A percentile compares a stretch with the other conserved stretches of the same genome.
These are phyloP conservation scores for Tylopilus felleus DNA, from an alignment of 768 basidiomycete genomes.

Conservation along the genomic window DNA sequence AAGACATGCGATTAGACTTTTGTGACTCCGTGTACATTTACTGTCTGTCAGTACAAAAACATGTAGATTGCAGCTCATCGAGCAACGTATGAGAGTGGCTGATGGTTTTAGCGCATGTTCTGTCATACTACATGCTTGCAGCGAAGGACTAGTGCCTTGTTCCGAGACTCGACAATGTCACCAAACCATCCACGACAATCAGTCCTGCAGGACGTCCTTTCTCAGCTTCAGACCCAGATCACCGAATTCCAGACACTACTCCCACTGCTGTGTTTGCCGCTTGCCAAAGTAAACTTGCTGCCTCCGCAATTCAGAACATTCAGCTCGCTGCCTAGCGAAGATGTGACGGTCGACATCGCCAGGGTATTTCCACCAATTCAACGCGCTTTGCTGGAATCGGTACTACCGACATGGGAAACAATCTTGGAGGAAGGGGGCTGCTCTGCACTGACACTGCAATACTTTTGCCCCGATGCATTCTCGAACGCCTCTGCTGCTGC, in stretches of 20 bases:
- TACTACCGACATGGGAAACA: slow-evolving; percentile 68
- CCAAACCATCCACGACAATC: slow-evolving; percentile 1
- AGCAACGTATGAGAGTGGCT: too few species aligned
- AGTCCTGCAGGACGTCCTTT: slow-evolving; percentile 36
- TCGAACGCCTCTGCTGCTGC: slow-evolving; percentile 48
- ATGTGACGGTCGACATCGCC: slow-evolving; percentile 19
- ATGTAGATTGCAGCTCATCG: too few species aligned
- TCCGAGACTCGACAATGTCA: slow-evolving; percentile 17
- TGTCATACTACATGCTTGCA: too few species aligned
- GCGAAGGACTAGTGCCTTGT: too few species aligned
- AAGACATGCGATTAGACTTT: slow-evolving; percentile 4
- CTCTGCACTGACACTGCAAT: slow-evolving; percentile 52
- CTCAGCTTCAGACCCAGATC: slow-evolving; percentile 45
- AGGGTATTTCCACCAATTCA: slow-evolving; percentile 58
- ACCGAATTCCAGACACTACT: slow-evolving; percentile 51
- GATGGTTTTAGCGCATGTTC: too few species aligned
- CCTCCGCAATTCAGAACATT: slow-evolving; percentile 52
- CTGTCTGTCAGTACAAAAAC: too few species aligned
- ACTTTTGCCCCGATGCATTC: slow-evolving; percentile 69
- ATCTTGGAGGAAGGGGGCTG: slow-evolving; percentile 48
- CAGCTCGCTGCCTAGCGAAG: slow-evolving; percentile 35
- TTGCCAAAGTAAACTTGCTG: slow-evolving; percentile 54
- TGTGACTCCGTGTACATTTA: not conserved
- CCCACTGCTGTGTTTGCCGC: slow-evolving; percentile 53
- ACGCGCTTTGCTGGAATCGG: slow-evolving; percentile 54